phyloP scores from a whole-genome alignment of 768 basidiomycete species.

The Boletus tylopilopsis region DNA sequence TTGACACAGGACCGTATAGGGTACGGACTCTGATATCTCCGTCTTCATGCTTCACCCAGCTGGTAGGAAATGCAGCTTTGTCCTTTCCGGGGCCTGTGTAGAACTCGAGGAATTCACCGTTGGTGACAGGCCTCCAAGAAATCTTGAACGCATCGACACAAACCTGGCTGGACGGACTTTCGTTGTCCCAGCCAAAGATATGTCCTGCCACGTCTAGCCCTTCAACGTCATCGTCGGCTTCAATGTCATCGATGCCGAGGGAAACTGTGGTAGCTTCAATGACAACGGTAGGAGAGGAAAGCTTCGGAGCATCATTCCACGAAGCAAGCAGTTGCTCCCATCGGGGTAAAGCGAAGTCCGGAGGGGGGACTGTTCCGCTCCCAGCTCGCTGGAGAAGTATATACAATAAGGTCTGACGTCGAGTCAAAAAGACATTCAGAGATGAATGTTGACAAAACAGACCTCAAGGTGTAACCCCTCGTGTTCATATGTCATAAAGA shows the following conservation, averaged over 20 bases:
- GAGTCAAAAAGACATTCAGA: constrained; percentile 2
- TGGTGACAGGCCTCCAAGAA: constrained; percentile 83
- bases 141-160: constrained; percentile 68
- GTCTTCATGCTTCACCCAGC: constrained; percentile 18
- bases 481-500: constrained; percentile 92
- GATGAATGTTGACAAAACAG: neutral
- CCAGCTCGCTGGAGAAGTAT: constrained; percentile 88
- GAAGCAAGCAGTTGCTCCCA: constrained; percentile 55
- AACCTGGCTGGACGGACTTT: constrained; percentile 65
- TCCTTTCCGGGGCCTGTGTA: constrained; percentile 45
- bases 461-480: constrained; percentile 86
- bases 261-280: constrained; percentile 57
- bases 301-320: constrained; percentile 46
- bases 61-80: constrained; percentile 33
- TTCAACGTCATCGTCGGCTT: constrained; percentile 55
- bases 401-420: constrained; percentile 73
- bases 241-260: constrained; percentile 82
- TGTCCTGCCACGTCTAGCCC: constrained; percentile 46
- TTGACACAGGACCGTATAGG: constrained; percentile 77
- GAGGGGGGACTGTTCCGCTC: constrained; percentile 73
- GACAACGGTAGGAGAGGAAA: constrained; percentile 42
- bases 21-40: constrained; percentile 62
- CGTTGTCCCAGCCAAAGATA: constrained; percentile 95
- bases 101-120: constrained; percentile 78
- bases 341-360: constrained; percentile 66